Conservation (phyloP, 352 stramenopile genomes). For the Albugo laibachii region DNA sequence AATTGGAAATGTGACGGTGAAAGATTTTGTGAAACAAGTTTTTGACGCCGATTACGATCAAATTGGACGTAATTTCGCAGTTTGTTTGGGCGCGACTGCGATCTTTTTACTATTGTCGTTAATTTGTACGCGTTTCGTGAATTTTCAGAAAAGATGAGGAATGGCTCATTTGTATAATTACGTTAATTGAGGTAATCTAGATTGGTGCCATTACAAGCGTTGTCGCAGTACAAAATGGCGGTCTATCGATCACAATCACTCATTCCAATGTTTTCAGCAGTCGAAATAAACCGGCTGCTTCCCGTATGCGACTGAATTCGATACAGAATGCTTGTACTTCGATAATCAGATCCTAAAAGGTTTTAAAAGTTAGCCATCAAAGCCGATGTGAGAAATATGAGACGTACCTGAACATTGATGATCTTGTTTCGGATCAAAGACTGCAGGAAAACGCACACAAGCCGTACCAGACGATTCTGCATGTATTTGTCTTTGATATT, state of each 20-base stretch:
- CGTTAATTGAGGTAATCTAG: no score
- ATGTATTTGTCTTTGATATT: conserved; percentile 98
- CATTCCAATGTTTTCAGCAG: conserved; percentile 92
- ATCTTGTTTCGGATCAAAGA: conserved; percentile 97
- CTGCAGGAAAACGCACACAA: conserved; percentile 97
- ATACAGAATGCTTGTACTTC: conserved; percentile 99
- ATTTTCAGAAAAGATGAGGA: conserved; percentile 12
- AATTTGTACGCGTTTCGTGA: conserved; percentile 17
- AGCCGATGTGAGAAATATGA: neutral
- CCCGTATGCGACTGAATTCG: conserved; percentile 94
- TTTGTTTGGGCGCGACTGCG: conserved; percentile 12
- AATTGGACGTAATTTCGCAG: conserved; percentile 14
- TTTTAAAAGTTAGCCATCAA: conserved; percentile 2
- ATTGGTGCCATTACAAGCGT: no score
- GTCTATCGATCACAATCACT: neutral
- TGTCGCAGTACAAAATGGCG: no score
- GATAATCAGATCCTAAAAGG: conserved; percentile 88
- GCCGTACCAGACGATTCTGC: conserved; percentile 91
- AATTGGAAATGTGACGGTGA: conserved; percentile 9
- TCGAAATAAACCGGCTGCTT: conserved; percentile 92
- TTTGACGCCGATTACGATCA: conserved; percentile 15
- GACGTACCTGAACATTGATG: conserved; percentile 90
- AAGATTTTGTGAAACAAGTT: conserved; percentile 11
- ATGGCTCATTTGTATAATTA: no score
- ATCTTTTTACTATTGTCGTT: conserved; percentile 11